Base-by-base conservation (phyloP, 139 green algal genomes). In the Chlorella sp. region DNA sequence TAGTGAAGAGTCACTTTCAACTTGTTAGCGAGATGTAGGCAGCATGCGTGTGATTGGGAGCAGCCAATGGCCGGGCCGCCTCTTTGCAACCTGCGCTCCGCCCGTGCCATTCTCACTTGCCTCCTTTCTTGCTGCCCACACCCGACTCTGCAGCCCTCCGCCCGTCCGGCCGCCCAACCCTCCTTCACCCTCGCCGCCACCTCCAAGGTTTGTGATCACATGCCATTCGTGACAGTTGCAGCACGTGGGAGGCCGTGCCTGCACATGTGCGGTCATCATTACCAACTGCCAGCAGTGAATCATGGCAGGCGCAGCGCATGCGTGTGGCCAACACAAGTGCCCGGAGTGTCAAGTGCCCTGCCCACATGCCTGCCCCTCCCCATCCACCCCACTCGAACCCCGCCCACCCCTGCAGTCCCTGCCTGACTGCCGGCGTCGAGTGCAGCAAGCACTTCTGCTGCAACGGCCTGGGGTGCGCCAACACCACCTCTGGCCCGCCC, bases 361-460 rank as follows among this genome's bases (percentile, higher is more conserved):
- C 21, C 64, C 64, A 68, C 73, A 2, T n/a, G 26, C 11, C 75
- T 30, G 30, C 18, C 0, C 15, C 16, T 30, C 34, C 24, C 14
- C 12, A 26, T 12, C n/a, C n/a, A 14, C 40, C 34, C 9, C 71
- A n/a, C 71, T 18, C 11, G 4, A 3, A 5, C 32, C 71, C 71
- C 2, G 18, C 32, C 71, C 71, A 57, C 4, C 32, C 15, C 26
- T 32, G 75, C 75, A 81, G 75, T 34, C 75, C 75, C 36, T 81
- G 75, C 75, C 75, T 81, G n/a, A 81, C 75, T 1, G n/a, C 37
- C n/a, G 75, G 75, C 34, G 53, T 34, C 7, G 75, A 81, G n/a
- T 81, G 75, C 75, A 81, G 75, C 75, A 26, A 16, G 15, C 36
- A 81, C 75, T 81, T 81, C 75, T 81, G 75, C 75, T 81, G 75